Conservation (phyloP, 2,329 filamentous ascomycete genomes). For the Ascocoryne sarcoides region DNA sequence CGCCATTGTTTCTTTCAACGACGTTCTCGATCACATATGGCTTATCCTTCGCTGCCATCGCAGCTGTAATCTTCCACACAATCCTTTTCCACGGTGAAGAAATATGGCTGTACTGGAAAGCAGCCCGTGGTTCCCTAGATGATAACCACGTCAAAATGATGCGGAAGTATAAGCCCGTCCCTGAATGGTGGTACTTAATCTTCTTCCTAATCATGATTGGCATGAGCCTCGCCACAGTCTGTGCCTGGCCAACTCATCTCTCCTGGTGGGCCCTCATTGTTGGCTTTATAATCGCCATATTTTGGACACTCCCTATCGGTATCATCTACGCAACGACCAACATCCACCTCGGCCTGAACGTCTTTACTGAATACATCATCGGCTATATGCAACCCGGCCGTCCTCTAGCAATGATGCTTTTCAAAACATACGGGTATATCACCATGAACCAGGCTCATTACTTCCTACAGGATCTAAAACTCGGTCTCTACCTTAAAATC, state of each 20-base stretch:
- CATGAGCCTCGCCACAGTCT: slow-evolving; percentile 25
- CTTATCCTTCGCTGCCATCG: slow-evolving; percentile 62
- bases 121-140: slow-evolving; percentile 31
- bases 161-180: slow-evolving; percentile 45
- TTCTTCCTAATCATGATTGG: slow-evolving; percentile 35
- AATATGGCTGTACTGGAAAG: slow-evolving; percentile 40
- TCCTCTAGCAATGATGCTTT: slow-evolving; percentile 69
- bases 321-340: slow-evolving; percentile 40
- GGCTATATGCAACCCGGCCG: slow-evolving; percentile 45
- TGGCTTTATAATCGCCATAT: slow-evolving; percentile 25
- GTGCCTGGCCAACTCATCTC: slow-evolving; percentile 19
- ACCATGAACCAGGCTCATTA: slow-evolving; percentile 38
- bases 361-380: slow-evolving; percentile 40
- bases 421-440: slow-evolving; percentile 59
- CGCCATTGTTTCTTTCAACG: slow-evolving; percentile 65
- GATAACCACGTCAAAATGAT: slow-evolving; percentile 48
- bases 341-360: slow-evolving; percentile 39
- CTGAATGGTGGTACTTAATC: slow-evolving; percentile 46
- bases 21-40: slow-evolving; percentile 64
- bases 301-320: slow-evolving; percentile 29
- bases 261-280: slow-evolving; percentile 31
- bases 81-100: slow-evolving; percentile 58
- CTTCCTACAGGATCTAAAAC: slow-evolving; percentile 41
- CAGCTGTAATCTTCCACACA: slow-evolving; percentile 59
- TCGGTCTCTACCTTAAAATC: slow-evolving; percentile 46